Conservation (phyloP, 192 early-diverging fungal genomes). For the Entomortierella lignicola region DNA sequence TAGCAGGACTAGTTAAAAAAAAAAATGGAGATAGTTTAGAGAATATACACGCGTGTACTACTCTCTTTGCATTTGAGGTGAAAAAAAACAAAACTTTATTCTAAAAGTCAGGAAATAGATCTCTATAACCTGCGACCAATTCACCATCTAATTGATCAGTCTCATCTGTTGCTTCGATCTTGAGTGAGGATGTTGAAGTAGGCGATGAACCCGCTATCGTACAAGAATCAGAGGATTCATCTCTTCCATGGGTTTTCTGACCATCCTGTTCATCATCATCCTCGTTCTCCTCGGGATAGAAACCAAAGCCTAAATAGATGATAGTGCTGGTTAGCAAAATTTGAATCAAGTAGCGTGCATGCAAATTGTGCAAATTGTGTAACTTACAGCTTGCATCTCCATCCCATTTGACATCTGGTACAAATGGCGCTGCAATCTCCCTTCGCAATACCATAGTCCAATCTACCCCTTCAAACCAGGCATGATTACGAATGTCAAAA, state of each 20-base stretch:
- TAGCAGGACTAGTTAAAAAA: no score
- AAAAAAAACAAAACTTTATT: not conserved
- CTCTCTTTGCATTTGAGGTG: no score
- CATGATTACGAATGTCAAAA: conserved; percentile 72
- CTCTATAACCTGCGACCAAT: conserved; percentile 23
- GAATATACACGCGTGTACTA: no score
- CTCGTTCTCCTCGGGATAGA: conserved; percentile 46
- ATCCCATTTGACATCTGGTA: conserved; percentile 65
- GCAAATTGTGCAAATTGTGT: not conserved
- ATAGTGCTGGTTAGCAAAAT: not conserved
- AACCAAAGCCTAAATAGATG: conserved; percentile 30
- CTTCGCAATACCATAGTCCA: conserved; percentile 68
- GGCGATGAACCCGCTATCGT: not conserved
- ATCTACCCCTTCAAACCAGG: conserved; percentile 73
- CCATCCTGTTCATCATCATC: conserved; percentile 10
- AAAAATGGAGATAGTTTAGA: no score
- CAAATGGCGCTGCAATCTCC: conserved; percentile 66
- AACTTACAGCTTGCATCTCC: conserved; percentile 64
- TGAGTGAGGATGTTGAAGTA: not conserved
- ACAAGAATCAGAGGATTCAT: not conserved
- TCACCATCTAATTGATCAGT: conserved; percentile 21
- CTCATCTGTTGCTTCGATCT: not conserved
- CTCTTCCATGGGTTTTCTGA: not conserved
- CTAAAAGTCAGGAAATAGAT: conserved; percentile 60
- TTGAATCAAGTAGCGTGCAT: not conserved